These are phyloP conservation scores for Malus sieversii DNA, from an alignment of 306 rosid genomes.

Conservation along the genomic window DNA sequence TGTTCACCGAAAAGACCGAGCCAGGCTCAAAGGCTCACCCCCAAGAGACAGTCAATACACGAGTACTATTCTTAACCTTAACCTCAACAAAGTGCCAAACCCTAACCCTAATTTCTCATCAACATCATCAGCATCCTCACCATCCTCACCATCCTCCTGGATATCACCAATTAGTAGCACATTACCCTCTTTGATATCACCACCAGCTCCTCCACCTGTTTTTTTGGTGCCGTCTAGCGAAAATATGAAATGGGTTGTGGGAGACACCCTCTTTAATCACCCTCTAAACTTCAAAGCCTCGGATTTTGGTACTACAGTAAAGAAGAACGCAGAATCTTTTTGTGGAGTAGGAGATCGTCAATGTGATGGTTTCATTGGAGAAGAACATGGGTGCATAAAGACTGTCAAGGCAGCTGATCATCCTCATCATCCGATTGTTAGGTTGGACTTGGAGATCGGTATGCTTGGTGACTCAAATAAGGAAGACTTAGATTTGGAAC, in stretches of 20 bases:
- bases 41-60: constrained; percentile 21
- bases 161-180: constrained; percentile 25
- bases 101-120: constrained; percentile 42
- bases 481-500: constrained; percentile 81
- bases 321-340: not conserved
- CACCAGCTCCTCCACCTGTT: constrained; percentile 11
- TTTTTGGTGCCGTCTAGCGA: not conserved
- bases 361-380: constrained; percentile 8
- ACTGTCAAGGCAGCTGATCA: constrained; percentile 16
- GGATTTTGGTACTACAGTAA: not conserved
- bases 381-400: constrained; percentile 13
- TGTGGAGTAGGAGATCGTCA: constrained; percentile 2
- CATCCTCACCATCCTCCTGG: constrained; percentile 16
- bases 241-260: constrained; percentile 3
- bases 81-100: constrained; percentile 28
- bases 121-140: constrained; percentile 25
- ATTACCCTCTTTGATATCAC: constrained; percentile 38
- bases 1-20: constrained; percentile 90
- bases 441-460: constrained; percentile 52
- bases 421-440: constrained; percentile 24
- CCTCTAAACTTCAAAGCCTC: not conserved
- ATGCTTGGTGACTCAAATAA: constrained; percentile 27
- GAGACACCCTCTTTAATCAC: not conserved
- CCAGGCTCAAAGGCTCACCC: constrained; percentile 69
- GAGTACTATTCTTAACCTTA: constrained; percentile 27